phyloP scores from a whole-genome alignment of 2,329 filamentous ascomycete genomes.

The Pseudogymnoascus sp. region DNA sequence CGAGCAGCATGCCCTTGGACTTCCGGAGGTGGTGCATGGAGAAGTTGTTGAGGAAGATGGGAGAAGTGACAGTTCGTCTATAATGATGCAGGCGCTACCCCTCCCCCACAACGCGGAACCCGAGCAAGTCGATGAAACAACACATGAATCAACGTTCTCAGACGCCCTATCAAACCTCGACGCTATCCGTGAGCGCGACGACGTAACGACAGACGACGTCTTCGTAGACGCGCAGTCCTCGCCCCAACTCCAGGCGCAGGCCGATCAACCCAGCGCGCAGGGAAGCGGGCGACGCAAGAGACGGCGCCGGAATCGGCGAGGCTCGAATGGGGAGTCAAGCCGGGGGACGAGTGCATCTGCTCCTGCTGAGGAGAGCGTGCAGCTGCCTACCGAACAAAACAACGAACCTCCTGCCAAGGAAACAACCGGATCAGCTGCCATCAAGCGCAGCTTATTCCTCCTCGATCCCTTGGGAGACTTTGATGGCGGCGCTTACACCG shows the following conservation, averaged over 20 bases:
- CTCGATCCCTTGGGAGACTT: background rate
- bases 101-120: background rate
- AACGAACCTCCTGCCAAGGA: no score
- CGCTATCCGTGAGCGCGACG: background rate
- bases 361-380: background rate
- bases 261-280: background rate
- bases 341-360: background rate
- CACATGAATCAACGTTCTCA: background rate
- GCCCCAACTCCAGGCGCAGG: constrained; percentile 9
- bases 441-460: background rate
- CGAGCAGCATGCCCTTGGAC: background rate
- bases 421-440: no score
- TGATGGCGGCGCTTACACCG: background rate
- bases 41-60: background rate
- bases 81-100: background rate
- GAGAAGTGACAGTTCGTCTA: background rate
- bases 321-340: background rate
- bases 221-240: constrained; percentile 25
- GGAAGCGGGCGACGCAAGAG: background rate
- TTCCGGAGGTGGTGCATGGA: background rate
- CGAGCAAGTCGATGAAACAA: background rate
- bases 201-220: constrained; percentile 12
- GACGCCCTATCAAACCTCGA: background rate
- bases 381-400: background rate
- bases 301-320: background rate